Evolutionary conservation across 495 filamentous ascomycete species (phyloP), one percentile per base, ranked within the genome.

Genomic region (Penicillium manginii): DNA sequence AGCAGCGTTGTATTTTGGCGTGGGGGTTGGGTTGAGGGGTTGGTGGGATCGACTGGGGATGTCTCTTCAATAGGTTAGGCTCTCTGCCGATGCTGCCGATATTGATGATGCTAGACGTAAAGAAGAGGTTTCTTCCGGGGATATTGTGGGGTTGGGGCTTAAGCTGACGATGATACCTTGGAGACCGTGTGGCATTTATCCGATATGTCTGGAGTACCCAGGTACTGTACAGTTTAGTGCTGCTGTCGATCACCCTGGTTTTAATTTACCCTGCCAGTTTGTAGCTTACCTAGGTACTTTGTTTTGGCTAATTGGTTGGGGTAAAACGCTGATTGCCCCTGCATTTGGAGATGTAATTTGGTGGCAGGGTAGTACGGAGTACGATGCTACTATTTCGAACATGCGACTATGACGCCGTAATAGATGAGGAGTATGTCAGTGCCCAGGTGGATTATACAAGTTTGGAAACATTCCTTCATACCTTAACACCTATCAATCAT

Each of bases 91-190:
- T 10, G 2, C 14, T 37, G 33, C 10, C 14, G 11, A 11, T 15
- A 12, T 10, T 17, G 40, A 18, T 43, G 40, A n/a, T 45, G 35
- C 35, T 37, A 37, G 26, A 29, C 26, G 6, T 29, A 29, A 29
- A 29, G 26, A 29, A 29, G 26, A 29, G 6, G 26, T 29, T 37
- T 37, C 15, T n/a, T 45, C 40, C 17, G 40, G 40, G n/a, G 40
- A 45, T 15, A 21, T 45, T n/a, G 40, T 19, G 40, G 40, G 40
- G 40, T 45, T 45, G 35, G 35, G 9, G 35, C 9, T 40, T 15
- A 40, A 18, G 4, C 8, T 45, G n/a, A 10, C 45, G 45, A 47
- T 47, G 45, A 26, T 47, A 47, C 45, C 43, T 18, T 47, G 43
- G 26, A 26, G 26, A 26, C 26, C 26, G 26, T 8, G 26, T 8